These are phyloP conservation scores for Fusarium sp. DNA, from an alignment of 2,329 filamentous ascomycete genomes.

Conservation along the genomic window DNA sequence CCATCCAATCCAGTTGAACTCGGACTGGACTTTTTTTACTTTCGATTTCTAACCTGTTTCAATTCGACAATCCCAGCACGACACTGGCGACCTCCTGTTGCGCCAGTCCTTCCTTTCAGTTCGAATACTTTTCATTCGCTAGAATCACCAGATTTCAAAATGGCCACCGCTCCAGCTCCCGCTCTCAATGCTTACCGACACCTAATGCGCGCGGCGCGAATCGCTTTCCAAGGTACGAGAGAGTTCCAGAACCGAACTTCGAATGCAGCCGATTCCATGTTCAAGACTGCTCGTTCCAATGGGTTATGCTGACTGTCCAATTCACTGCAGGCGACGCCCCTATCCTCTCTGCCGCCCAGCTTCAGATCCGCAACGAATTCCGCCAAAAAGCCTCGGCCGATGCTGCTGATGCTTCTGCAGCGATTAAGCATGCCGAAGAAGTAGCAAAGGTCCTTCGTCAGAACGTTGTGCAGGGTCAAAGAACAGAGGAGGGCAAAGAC, in stretches of 20 bases:
- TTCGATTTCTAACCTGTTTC: conserved; percentile 10
- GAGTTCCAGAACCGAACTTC: background rate
- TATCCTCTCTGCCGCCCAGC: conserved; percentile 75
- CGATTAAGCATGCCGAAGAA: conserved; percentile 82
- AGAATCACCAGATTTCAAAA: conserved; percentile 2
- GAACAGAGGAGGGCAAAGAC: conserved; percentile 54
- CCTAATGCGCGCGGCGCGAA: conserved; percentile 80
- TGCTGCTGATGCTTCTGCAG: conserved; percentile 65
- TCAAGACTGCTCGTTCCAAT: too few species aligned
- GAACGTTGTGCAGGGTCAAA: conserved; percentile 88
- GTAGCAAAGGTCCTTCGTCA: conserved; percentile 81
- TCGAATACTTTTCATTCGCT: background rate
- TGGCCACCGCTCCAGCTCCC: conserved; percentile 54
- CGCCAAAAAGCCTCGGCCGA: conserved; percentile 71
- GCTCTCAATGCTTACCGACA: conserved; percentile 82
- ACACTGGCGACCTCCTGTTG: background rate
- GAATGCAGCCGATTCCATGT: background rate
- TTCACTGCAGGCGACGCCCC: conserved; percentile 70
- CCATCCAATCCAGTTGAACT: background rate
- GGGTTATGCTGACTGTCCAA: background rate
- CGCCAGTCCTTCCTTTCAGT: background rate
- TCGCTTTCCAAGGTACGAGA: conserved; percentile 82
- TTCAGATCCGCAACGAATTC: conserved; percentile 80
- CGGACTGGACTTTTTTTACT: conserved; percentile 22
- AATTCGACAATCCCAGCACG: background rate